Evolutionary conservation across 2,329 filamentous ascomycete genomes (phyloP), one percentile per base, ranked within the genome.

Genomic region (Cercospora beticola): DNA sequence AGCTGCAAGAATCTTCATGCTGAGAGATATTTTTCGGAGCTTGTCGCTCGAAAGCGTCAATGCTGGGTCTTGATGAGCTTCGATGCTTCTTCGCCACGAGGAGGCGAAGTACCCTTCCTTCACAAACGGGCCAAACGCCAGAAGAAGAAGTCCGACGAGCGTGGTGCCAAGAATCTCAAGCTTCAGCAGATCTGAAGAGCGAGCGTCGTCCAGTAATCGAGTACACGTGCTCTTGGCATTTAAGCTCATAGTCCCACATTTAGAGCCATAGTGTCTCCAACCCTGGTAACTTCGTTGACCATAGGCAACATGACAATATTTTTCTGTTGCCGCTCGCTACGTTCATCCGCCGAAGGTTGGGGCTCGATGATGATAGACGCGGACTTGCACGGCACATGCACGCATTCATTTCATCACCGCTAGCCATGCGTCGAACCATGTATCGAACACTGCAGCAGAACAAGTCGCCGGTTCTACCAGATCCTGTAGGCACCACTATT

Each of bases 191-290:
- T 52, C 52, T 58, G 30, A 58, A 40, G 30, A 58, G 26, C 54
- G 18, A 43, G 18, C 62, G 33, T 46, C 36, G 54, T 58, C 62
- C 62, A 65, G 54, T 58, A n/a, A 43, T 43, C 28, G 18, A 28
- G 36, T 4, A 33, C 62, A 65, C 62, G 62, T 65, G 62, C 49
- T n/a, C 62, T 65, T 65, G 62, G 62, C 54, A 64, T 64, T 28
- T 18, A 26, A 31, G 26, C 31, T 23, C 52, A 28, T 40, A 18
- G 40, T 62, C 18, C 60, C 21, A 62, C 40, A 46, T 26, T 54
- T 26, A 54, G 21, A 54, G 49, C 21, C 49, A 54, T 28, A 26
- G 49, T 61, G 31, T n/a, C 31, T 43, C 12, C 26, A 52, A 16
- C 40, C 60, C 40, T 62, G 23, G 54, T 18, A 59, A 40, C 16